These are phyloP conservation scores for Magnaporthales sp. DNA, from an alignment of 2,329 filamentous ascomycete genomes.

Conservation along the genomic window DNA sequence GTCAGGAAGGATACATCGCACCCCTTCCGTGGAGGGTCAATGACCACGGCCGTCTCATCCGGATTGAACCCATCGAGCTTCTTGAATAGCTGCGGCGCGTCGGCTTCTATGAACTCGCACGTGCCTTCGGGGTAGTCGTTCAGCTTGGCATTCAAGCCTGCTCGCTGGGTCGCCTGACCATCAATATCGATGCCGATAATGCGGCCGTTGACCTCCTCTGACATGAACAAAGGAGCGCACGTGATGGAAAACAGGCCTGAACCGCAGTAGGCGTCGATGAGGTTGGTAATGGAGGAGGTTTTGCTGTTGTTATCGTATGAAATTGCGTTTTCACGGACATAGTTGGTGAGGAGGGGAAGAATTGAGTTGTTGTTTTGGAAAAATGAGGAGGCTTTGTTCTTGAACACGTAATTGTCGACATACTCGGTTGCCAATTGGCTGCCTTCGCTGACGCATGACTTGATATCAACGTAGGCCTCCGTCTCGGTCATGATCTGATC, in stretches of 20 bases:
- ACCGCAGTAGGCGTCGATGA: conserved; percentile 96
- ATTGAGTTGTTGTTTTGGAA: conserved; percentile 99
- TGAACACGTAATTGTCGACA: conserved; percentile 75
- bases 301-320: conserved; percentile 7
- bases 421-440: conserved; percentile 82
- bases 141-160: conserved; percentile 65
- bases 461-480: conserved; percentile 62
- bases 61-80: conserved; percentile 55
- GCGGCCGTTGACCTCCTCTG: not conserved
- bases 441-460: conserved; percentile 81
- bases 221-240: conserved; percentile 71
- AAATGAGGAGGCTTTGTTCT: conserved; percentile 87
- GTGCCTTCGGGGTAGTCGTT: conserved; percentile 62
- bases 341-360: conserved; percentile 74
- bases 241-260: conserved; percentile 96
- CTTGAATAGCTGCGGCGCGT: conserved; percentile 76
- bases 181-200: conserved; percentile 89
- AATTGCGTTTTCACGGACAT: conserved; percentile 73
- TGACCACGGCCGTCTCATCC: conserved; percentile 82
- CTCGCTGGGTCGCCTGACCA: conserved; percentile 66
- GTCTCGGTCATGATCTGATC: conserved; percentile 41
- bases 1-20: conserved; percentile 78
- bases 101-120: conserved; percentile 80
- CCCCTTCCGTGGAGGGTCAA: conserved; percentile 94
- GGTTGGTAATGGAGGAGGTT: conserved; percentile 56